phyloP scores from a whole-genome alignment of 2,329 filamentous ascomycete species.

The Chaetomium sp. region DNA sequence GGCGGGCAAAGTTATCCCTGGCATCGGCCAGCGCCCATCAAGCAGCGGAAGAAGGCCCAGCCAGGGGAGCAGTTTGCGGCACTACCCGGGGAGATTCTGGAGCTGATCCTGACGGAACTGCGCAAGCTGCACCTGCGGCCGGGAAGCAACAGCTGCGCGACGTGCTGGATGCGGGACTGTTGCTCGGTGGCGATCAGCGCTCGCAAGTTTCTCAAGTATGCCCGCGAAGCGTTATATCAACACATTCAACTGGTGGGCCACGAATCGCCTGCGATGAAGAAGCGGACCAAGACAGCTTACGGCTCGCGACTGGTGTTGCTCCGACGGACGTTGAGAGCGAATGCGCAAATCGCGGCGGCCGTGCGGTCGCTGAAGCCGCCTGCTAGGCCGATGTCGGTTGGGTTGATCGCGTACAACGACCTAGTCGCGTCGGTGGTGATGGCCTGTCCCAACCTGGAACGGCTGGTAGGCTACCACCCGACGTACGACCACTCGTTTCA shows the following conservation, averaged over 20 bases:
- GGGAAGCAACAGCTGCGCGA: constrained; percentile 50
- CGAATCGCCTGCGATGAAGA: constrained; percentile 51
- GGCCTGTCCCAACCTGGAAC: constrained; percentile 59
- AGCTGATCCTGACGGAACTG: constrained; percentile 49
- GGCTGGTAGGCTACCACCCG: constrained; percentile 47
- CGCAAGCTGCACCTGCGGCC: constrained; percentile 44
- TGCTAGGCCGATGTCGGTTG: constrained; percentile 35
- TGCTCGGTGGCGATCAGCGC: constrained; percentile 45
- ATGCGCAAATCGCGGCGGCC: constrained; percentile 45
- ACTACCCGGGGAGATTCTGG: constrained; percentile 53
- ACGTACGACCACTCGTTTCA: constrained; percentile 51
- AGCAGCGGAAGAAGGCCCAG: constrained; percentile 30
- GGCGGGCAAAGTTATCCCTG: constrained; percentile 18
- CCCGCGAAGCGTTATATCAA: constrained; percentile 48
- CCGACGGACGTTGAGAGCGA: constrained; percentile 49
- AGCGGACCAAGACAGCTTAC: constrained; percentile 48
- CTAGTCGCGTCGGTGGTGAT: constrained; percentile 55
- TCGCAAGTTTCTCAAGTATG: constrained; percentile 46
- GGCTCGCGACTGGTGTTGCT: constrained; percentile 50
- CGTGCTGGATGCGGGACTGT: constrained; percentile 59
- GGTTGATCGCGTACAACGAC: constrained; percentile 47
- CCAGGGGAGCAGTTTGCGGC: constrained; percentile 49
- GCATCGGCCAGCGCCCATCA: constrained; percentile 32
- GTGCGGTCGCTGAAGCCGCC: constrained; percentile 55
- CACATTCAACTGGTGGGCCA: constrained; percentile 52